A percentile compares a stretch with the other conserved stretches of the same genome.
These are phyloP conservation scores for Mycena indigotica DNA, from an alignment of 768 basidiomycete genomes.

Conservation along the genomic window DNA sequence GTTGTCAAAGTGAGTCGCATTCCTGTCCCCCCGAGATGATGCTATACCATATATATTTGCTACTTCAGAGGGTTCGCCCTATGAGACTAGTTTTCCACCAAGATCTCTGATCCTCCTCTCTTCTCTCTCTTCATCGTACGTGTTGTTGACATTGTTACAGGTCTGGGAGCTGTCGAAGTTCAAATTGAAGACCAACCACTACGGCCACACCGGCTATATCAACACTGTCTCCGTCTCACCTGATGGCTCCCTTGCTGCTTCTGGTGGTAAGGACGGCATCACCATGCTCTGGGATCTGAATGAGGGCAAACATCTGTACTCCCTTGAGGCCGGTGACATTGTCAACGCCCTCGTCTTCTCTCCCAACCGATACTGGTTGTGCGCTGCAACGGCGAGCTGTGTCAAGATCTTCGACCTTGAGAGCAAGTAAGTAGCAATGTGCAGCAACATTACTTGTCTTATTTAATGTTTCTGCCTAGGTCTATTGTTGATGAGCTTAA, in stretches of 20 bases:
- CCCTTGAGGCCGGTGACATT: conserved; percentile 95
- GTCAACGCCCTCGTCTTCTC: conserved; percentile 99
- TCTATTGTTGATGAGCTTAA: conserved; percentile 99
- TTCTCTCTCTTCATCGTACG: conserved; percentile 11
- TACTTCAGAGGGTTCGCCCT: conserved; percentile 79
- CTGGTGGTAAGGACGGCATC: conserved; percentile 99
- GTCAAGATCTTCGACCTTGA: conserved; percentile 99
- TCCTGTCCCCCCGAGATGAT: conserved; percentile 33
- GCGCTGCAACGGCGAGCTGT: conserved; percentile 94
- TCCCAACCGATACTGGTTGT: conserved; percentile 99
- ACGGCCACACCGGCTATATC: conserved; percentile 99
- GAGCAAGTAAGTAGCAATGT: conserved; percentile 77
- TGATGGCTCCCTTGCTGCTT: conserved; percentile 97
- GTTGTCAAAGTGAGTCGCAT: conserved; percentile 87
- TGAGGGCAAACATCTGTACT: conserved; percentile 99
- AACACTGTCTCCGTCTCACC: conserved; percentile 98
- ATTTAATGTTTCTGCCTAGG: conserved; percentile 44
- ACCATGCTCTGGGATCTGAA: conserved; percentile 99
- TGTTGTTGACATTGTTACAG: conserved; percentile 42
- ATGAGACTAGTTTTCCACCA: conserved; percentile 78
- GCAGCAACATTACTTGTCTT: neutral
- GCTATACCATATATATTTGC: conserved; percentile 67
- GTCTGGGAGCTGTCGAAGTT: conserved; percentile 99
- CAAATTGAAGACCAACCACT: conserved; percentile 99
- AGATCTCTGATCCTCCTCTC: conserved; percentile 63